A percentile compares a stretch with the other conserved stretches of the same genome.
These are phyloP conservation scores for Aspergillus tamarii DNA, from an alignment of 2,329 filamentous ascomycete species.

Conservation along the genomic window DNA sequence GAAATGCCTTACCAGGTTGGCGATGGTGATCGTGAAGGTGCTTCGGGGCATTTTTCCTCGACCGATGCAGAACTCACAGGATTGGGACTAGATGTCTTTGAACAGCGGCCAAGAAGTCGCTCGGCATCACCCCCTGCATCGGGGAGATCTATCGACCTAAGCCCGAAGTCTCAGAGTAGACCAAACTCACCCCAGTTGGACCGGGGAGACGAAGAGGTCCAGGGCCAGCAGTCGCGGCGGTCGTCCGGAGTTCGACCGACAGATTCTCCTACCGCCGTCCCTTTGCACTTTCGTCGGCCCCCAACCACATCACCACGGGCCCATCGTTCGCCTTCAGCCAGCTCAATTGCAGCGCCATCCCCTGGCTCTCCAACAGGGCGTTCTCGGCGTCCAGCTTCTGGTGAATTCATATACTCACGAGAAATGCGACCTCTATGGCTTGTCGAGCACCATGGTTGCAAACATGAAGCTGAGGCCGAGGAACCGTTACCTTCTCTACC, in stretches of 20 bases:
- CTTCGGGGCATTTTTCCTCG: constrained; percentile 46
- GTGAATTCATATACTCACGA: constrained; percentile 57
- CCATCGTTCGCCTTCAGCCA: constrained; percentile 45
- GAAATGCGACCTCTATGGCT: constrained; percentile 84
- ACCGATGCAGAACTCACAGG: constrained; percentile 24
- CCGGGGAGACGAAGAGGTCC: constrained; percentile 17
- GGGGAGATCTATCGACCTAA: constrained; percentile 32
- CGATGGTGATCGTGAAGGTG: constrained; percentile 43
- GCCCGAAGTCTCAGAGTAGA: constrained; percentile 37
- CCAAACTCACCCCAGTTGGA: constrained; percentile 35
- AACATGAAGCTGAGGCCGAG: constrained; percentile 44
- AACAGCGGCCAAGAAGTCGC: constrained; percentile 37
- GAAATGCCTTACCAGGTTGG: constrained; percentile 56
- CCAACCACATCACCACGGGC: constrained; percentile 48
- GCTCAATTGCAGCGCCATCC: constrained; percentile 39
- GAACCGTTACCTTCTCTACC: constrained; percentile 55
- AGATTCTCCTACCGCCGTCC: constrained; percentile 58
- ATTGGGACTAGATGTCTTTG: constrained; percentile 24
- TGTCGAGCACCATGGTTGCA: constrained; percentile 65
- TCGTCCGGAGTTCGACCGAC: constrained; percentile 33
- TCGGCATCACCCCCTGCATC: constrained; percentile 37
- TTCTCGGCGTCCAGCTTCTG: constrained; percentile 52
- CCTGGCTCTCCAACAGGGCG: constrained; percentile 50
- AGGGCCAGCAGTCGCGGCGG: constrained; percentile 27
- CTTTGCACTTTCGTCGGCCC: constrained; percentile 58